Evolutionary conservation across 2,329 filamentous ascomycete genomes (phyloP).

Genomic region (Aspergillus sp.): DNA sequence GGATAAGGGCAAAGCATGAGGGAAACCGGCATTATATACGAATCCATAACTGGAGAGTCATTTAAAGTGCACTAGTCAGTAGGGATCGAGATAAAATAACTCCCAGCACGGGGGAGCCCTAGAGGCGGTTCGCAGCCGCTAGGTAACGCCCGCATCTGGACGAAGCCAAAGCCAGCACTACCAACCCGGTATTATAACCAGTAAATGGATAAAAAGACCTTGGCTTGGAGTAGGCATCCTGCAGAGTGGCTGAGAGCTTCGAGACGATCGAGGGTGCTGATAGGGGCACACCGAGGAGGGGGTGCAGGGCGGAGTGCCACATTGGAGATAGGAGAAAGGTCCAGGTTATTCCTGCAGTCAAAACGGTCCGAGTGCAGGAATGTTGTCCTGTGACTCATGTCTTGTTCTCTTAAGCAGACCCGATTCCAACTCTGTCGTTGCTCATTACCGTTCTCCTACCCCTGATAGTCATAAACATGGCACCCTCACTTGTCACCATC

Average conservation of each 20-base stretch:
- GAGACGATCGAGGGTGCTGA: background rate
- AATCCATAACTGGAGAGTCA: background rate
- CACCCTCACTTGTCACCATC: constrained; percentile 2
- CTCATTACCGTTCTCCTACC: background rate
- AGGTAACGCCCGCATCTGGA: background rate
- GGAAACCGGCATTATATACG: background rate
- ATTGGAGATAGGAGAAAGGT: background rate
- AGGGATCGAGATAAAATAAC: background rate
- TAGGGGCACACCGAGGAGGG: background rate
- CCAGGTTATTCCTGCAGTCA: background rate
- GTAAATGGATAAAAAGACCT: background rate
- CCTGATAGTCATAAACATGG: background rate
- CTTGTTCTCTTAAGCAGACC: background rate
- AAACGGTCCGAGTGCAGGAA: background rate
- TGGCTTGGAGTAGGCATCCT: background rate
- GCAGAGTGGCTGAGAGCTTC: background rate
- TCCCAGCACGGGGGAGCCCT: background rate
- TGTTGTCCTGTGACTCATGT: background rate
- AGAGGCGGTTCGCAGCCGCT: background rate
- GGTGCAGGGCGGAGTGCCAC: background rate
- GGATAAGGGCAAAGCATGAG: background rate
- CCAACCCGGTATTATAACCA: background rate
- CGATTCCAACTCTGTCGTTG: background rate
- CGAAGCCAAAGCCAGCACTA: background rate
- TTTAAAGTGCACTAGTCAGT: background rate